These are phyloP conservation scores for Eimeria zaria DNA, from an alignment of 169 alveolate species.

Conservation along the genomic window DNA sequence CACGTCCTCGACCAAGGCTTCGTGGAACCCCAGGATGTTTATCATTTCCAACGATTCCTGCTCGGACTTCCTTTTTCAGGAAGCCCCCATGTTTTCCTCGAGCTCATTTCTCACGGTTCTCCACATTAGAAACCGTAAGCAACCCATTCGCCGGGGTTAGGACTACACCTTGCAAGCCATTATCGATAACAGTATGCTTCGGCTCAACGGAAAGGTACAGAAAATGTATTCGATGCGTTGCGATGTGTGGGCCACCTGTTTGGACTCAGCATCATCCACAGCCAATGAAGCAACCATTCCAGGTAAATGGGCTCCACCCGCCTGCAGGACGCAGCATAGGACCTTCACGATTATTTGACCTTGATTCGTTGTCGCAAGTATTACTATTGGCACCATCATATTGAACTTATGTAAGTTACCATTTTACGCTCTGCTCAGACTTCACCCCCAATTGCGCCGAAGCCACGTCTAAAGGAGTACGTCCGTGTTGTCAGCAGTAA, in stretches of 20 bases:
- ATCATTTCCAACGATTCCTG: slow-evolving; percentile 9
- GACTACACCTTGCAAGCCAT: not conserved
- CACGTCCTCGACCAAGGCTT: not conserved
- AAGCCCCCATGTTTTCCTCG: not conserved
- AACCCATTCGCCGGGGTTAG: not conserved
- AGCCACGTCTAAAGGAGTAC: slow-evolving; percentile 61
- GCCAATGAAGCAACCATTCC: slow-evolving; percentile 1
- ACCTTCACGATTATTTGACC: not conserved
- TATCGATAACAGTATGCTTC: not conserved
- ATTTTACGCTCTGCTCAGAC: slow-evolving; percentile 27
- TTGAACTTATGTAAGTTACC: not conserved
- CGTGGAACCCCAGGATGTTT: slow-evolving; percentile 22
- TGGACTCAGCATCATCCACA: slow-evolving; percentile 3
- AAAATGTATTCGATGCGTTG: not conserved
- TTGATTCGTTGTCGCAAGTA: not conserved
- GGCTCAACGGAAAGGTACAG: not conserved
- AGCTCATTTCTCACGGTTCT: not conserved
- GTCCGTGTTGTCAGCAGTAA: not conserved
- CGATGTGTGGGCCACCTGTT: not conserved
- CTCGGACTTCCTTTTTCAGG: slow-evolving; percentile 31
- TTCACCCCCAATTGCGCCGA: slow-evolving; percentile 48
- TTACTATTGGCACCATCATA: not conserved
- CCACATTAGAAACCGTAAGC: slow-evolving; percentile 36
- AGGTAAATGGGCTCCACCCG: not conserved
- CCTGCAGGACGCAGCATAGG: not conserved